Evolutionary conservation across 2,329 filamentous ascomycete genomes (phyloP), one percentile per base, ranked within the genome.

Genomic region (Aschersonia sp.): DNA sequence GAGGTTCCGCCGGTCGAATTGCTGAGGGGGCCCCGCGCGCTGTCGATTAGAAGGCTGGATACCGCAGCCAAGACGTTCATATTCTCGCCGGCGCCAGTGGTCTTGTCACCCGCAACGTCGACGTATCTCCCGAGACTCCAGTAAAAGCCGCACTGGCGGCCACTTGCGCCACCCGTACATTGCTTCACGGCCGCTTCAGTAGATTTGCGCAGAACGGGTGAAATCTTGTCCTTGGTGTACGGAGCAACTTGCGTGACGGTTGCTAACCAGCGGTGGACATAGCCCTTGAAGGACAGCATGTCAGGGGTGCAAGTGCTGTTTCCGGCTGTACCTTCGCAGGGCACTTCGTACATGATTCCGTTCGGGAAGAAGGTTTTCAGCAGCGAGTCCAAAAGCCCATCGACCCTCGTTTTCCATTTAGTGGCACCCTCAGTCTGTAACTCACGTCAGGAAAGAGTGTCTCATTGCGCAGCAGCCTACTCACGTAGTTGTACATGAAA

Each of bases 201-300:
- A 1, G 81, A 83, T 1, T 65, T 71, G 48, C 67, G 65, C 6
- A 87, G 67, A 33, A 77, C 70, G 1, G 78, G 72, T 49, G 75
- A 63, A 53, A 87, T 79, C 12, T 58, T 65, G 1, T 70, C 63
- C 41, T 63, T 63, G 1, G 75, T 79, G 43, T 71, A 72, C 0
- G 83, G 82, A 0, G 78, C 80, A n/a, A 86, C 49, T 53, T 81
- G 71, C 2, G 76, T 73, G 1, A 75, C 70, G 29, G 73, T 69
- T 4, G 76, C 70, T 54, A 87, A 67, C 78, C 81, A 85, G 41
- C 79, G 74, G 54, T 79, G 72, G 14, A 85, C 68, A 49, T 81
- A 80, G 40, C 81, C 82, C 63, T 86, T 86, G 73, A 83, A 88
- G 2, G 78, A 77, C 50, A 77, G 63, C 70, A 87, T 84, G 56